A percentile compares a stretch with the other conserved stretches of the same genome.
These are phyloP conservation scores for Phaffomyces antillensis DNA, from an alignment of 805 yeast genomes.

Conservation along the genomic window DNA sequence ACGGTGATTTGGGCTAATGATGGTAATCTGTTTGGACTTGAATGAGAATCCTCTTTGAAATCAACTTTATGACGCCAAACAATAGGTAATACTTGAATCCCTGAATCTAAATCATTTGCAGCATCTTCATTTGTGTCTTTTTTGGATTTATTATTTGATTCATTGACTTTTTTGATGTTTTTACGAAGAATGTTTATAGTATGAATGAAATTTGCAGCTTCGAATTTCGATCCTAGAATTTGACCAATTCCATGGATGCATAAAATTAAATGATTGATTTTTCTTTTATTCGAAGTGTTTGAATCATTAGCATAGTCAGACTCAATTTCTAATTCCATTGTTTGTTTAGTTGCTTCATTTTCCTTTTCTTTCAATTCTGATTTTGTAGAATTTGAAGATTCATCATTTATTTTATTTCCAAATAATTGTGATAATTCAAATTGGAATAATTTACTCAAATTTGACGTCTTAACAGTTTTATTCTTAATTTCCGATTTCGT, in stretches of 20 bases:
- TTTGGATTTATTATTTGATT: neutral
- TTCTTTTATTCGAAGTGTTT: constrained; percentile 36
- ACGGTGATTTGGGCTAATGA: constrained; percentile 66
- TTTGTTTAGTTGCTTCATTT: constrained; percentile 30
- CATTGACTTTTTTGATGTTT: constrained; percentile 44
- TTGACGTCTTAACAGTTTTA: neutral
- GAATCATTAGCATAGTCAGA: constrained; percentile 39
- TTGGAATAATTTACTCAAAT: constrained; percentile 12
- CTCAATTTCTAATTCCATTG: constrained; percentile 45
- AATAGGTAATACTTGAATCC: constrained; percentile 81
- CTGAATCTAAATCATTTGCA: constrained; percentile 39
- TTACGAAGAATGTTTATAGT: constrained; percentile 58
- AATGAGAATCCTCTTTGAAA: constrained; percentile 36
- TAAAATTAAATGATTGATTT: constrained; percentile 61
- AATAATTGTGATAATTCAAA: constrained; percentile 18
- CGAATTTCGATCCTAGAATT: constrained; percentile 67
- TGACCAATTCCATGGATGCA: constrained; percentile 97
- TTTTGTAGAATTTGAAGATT: neutral
- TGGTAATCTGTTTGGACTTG: constrained; percentile 41
- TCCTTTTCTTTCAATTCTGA: constrained; percentile 1
- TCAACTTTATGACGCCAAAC: constrained; percentile 82
- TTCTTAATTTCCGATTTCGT: neutral
- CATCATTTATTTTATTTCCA: constrained; percentile 13
- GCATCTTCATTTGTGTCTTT: neutral
- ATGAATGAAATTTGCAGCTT: constrained; percentile 81